Evolutionary conservation across 306 rosid species (phyloP).

Genomic region (Malus fusca): DNA sequence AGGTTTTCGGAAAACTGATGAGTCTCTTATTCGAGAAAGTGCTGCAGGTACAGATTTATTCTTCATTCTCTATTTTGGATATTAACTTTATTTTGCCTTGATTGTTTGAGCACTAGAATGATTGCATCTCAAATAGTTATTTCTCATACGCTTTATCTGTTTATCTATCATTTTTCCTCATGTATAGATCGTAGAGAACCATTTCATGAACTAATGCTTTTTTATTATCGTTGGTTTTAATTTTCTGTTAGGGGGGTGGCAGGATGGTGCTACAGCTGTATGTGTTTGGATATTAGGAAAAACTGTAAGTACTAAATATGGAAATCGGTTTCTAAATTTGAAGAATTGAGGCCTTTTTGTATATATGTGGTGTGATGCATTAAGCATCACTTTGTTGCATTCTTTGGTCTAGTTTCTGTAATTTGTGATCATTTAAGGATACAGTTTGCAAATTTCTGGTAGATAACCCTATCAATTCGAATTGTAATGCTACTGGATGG

Average conservation of each 20-base stretch:
- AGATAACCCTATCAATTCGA: neutral
- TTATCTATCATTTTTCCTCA: neutral
- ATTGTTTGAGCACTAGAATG: neutral
- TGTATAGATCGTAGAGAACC: neutral
- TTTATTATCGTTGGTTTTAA: constrained; percentile 4
- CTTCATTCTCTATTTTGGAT: neutral
- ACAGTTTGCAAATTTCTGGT: neutral
- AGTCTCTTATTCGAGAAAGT: constrained; percentile 71
- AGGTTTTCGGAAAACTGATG: constrained; percentile 81
- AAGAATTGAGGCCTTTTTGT: neutral
- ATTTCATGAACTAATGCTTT: neutral
- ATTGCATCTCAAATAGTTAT: neutral
- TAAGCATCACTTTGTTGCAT: neutral
- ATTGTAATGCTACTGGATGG: constrained; percentile 6
- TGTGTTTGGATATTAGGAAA: constrained; percentile 81
- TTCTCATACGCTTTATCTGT: neutral
- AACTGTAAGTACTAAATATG: constrained; percentile 41
- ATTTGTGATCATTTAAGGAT: neutral
- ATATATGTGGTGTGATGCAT: neutral
- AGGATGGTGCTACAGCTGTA: constrained; percentile 89
- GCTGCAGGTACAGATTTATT: constrained; percentile 38
- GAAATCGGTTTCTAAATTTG: neutral
- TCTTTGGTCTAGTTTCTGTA: neutral
- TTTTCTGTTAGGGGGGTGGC: constrained; percentile 72
- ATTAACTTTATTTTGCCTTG: neutral